These are phyloP conservation scores for Daucus carota DNA, from an alignment of 129 eudicot genomes.

Conservation along the genomic window DNA sequence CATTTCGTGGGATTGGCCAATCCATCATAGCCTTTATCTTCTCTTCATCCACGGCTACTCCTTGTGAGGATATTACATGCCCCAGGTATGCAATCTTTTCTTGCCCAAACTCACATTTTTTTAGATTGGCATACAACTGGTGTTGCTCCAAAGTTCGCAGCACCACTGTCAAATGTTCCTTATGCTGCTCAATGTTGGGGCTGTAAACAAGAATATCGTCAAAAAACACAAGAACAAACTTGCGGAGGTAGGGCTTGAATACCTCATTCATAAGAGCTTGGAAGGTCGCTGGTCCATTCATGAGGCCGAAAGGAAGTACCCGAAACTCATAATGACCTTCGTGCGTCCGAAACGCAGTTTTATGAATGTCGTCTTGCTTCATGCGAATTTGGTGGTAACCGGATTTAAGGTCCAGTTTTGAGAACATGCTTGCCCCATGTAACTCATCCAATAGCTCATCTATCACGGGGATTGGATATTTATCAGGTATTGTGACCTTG, in stretches of 20 bases:
- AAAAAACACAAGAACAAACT: background rate
- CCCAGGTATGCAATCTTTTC: background rate
- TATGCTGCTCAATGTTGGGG: fast-evolving
- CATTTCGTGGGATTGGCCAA: background rate
- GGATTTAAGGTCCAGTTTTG: too few species aligned
- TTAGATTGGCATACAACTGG: background rate
- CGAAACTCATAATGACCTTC: background rate
- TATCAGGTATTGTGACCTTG: too few species aligned
- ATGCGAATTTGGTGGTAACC: background rate
- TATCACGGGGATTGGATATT: too few species aligned
- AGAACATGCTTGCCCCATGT: too few species aligned
- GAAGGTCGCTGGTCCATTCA: background rate
- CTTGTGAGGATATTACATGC: background rate
- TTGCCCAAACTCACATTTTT: background rate
- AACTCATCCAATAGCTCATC: too few species aligned
- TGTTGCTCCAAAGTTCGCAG: background rate
- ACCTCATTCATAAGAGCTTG: background rate
- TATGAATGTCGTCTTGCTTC: background rate
- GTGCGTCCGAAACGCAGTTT: background rate
- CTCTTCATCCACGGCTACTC: background rate
- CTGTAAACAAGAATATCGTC: background rate
- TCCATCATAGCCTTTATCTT: too few species aligned
- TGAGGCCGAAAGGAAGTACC: background rate
- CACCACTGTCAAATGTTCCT: too few species aligned
- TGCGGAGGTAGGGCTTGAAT: background rate